Percentiles rank a stretch among this genome's conserved stretches.
phyloP scores from a whole-genome alignment of 345 rosid genomes.

The Microthlaspi erraticum region DNA sequence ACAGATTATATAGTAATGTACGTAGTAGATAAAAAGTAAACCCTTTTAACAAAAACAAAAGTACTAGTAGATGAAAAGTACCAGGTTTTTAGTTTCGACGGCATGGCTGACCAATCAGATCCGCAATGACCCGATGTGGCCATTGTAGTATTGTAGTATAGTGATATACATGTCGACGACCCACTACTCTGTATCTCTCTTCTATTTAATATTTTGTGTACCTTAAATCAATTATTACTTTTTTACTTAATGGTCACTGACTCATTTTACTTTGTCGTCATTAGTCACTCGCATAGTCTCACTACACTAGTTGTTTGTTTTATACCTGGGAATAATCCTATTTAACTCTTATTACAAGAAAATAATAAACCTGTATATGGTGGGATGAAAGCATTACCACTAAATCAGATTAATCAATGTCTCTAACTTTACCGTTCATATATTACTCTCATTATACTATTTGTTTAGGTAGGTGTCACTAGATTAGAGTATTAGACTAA shows the following conservation, averaged over 20 bases:
- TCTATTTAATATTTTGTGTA: neutral
- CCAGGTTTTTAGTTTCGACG: neutral
- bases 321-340: neutral
- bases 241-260: neutral
- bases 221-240: neutral
- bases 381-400: too few relatives aligned
- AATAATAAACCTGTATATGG: neutral
- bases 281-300: neutral
- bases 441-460: too few relatives aligned
- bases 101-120: neutral
- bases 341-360: neutral
- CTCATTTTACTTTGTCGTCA: neutral
- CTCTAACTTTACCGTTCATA: too few relatives aligned
- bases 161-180: neutral
- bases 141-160: neutral
- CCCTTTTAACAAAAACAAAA: too few relatives aligned
- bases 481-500: neutral
- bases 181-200: neutral
- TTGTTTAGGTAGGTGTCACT: neutral
- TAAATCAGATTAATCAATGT: too few relatives aligned
- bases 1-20: neutral
- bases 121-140: neutral
- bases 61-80: neutral
- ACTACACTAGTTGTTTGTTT: neutral
- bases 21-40: neutral